Conservation (phyloP, 495 filamentous ascomycete species). For the Clavariopsis aquatica region DNA sequence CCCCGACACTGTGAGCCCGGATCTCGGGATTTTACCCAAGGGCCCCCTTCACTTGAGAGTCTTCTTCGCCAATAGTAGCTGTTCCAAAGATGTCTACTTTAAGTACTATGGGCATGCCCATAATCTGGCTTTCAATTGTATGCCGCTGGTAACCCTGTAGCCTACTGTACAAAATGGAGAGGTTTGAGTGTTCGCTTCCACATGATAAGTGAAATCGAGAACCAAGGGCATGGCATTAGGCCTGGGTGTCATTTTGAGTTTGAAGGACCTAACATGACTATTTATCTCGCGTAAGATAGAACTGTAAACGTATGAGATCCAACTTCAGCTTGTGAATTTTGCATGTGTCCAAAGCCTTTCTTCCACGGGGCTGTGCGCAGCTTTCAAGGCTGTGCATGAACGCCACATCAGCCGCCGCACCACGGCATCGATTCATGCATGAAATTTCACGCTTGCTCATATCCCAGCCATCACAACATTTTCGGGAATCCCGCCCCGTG, state of each 20-base stretch:
- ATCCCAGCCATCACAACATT: neutral
- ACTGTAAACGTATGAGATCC: too few species aligned
- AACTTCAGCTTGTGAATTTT: too few species aligned
- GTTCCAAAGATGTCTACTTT: neutral
- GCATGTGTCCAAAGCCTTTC: too few species aligned
- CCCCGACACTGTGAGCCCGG: conserved; percentile 17
- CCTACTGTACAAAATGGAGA: neutral
- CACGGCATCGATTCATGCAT: neutral
- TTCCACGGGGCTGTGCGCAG: neutral
- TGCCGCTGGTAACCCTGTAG: neutral
- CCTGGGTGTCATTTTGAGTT: too few species aligned
- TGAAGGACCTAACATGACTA: too few species aligned
- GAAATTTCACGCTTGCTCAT: neutral
- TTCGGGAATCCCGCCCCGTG: too few species aligned
- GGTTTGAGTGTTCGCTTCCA: neutral
- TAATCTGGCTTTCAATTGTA: neutral
- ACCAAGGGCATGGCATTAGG: too few species aligned
- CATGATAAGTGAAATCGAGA: too few species aligned
- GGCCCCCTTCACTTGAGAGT: too few species aligned
- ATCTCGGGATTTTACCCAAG: conserved; percentile 23
- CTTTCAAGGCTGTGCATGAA: neutral
- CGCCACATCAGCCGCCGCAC: neutral
- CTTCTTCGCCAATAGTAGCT: too few species aligned
- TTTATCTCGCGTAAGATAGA: too few species aligned
- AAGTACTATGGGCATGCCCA: too few species aligned